Conservation (phyloP, 495 filamentous ascomycete species). For the Aspergillus homomorphus region DNA sequence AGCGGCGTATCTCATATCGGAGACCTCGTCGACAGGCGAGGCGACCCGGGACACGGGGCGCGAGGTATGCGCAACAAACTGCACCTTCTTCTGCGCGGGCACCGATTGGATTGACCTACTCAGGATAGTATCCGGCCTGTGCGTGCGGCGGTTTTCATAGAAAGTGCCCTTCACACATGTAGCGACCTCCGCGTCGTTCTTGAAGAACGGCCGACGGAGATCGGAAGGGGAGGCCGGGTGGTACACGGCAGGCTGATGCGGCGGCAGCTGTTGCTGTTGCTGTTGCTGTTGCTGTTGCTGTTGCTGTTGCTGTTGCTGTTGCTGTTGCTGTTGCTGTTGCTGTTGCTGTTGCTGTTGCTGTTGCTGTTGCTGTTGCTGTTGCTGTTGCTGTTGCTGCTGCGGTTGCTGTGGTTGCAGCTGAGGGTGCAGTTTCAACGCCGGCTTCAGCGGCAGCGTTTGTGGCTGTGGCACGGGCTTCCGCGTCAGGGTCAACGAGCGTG, state of each 20-base stretch:
- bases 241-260: no score
- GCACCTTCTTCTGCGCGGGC: background rate
- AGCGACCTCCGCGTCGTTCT: background rate
- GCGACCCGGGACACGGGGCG: background rate
- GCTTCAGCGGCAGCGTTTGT: no score
- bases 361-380: no score
- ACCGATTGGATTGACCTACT: background rate
- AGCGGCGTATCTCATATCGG: background rate
- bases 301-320: background rate
- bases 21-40: background rate
- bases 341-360: no score
- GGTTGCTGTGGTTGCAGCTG: no score
- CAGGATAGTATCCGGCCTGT: background rate
- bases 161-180: background rate
- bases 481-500: background rate
- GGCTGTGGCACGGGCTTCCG: background rate
- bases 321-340: background rate
- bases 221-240: no score
- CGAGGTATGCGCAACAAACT: background rate
- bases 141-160: background rate
- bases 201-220: background rate
- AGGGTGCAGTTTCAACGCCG: no score
- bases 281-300: background rate
- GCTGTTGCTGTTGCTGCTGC: no score
- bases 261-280: background rate